Base-by-base conservation (phyloP, 257 asterid genomes). In the Mitragyna speciosa region DNA sequence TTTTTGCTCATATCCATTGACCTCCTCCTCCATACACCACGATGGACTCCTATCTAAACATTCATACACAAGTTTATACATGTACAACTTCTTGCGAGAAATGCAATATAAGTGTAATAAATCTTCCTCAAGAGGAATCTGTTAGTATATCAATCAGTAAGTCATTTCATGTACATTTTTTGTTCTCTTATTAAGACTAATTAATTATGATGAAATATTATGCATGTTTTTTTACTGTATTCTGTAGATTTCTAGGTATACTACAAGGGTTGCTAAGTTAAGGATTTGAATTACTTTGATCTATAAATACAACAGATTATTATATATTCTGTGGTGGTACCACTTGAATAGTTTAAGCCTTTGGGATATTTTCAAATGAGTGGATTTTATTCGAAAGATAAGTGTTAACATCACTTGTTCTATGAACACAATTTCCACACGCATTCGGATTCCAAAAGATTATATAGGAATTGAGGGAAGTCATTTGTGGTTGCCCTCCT, bases 1-100 rank as follows among this genome's bases (percentile, higher is more conserved):
- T 75, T 36, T 52, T n/a, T 20, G 31, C 41, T 79, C 73, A 59
- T 45, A 73, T 79, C 64, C 81, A 86, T 86, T 90, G 91, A 89
- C 91, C 80, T 68, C 41, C 67, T n/a, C 14, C 61, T 26, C 22
- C 48, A 72, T 20, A 5, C 30, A 4, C 47, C 72, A 31, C 69
- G 0, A 33, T 15, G n/a, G 30, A 64, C 48, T 6, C n/a, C 69
- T 9, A 5, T 14, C 0, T 47, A n/a, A n/a, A n/a, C n/a, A 19
- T 30, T 4, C 31, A 22, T 16, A 19, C 48, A 39, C 72, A 28
- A 31, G 81, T 76, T 45, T 74, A 72, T 14, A 30, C 45, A 28
- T 73, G 39, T 26, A 78, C 78, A 45, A 6, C 7, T 30, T 73
- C 33, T 22, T 2, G 64, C 64, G n/a, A n/a, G 22, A 56, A 20